Conservation (phyloP, 2,329 filamentous ascomycete genomes). For the Alternaria postmessia region DNA sequence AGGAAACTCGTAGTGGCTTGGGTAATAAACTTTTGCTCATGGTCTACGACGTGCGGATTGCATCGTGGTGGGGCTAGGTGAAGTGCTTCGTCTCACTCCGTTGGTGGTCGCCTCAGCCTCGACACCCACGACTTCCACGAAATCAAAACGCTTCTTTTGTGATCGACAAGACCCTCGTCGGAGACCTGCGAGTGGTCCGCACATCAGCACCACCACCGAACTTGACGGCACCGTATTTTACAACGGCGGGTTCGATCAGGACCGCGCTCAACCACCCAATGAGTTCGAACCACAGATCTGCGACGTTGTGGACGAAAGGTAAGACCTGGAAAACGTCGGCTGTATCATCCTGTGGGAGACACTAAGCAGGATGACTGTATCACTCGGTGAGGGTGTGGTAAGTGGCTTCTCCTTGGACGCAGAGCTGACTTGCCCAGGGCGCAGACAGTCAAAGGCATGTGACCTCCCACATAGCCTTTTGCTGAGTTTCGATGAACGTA, state of each 20-base stretch:
- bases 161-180: not conserved
- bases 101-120: not conserved
- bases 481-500: not conserved
- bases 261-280: not conserved
- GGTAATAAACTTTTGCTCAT: not conserved
- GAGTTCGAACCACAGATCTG: not conserved
- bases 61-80: slow-evolving; percentile 5
- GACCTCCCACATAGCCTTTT: not conserved
- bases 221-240: not conserved
- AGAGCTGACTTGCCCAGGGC: not conserved
- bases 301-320: not conserved
- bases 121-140: not conserved
- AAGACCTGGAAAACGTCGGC: not conserved
- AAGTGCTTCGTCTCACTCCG: not conserved
- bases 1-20: fast-evolving
- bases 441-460: not conserved
- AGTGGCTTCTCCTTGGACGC: not conserved
- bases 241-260: not conserved
- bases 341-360: not conserved
- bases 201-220: too few species aligned
- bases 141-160: not conserved
- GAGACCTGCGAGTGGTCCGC: not conserved
- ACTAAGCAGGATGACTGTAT: not conserved
- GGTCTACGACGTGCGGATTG: not conserved
- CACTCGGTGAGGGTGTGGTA: not conserved